Evolutionary conservation across 2,329 filamentous ascomycete species (phyloP).

Genomic region (Fusarium oxysporum): DNA sequence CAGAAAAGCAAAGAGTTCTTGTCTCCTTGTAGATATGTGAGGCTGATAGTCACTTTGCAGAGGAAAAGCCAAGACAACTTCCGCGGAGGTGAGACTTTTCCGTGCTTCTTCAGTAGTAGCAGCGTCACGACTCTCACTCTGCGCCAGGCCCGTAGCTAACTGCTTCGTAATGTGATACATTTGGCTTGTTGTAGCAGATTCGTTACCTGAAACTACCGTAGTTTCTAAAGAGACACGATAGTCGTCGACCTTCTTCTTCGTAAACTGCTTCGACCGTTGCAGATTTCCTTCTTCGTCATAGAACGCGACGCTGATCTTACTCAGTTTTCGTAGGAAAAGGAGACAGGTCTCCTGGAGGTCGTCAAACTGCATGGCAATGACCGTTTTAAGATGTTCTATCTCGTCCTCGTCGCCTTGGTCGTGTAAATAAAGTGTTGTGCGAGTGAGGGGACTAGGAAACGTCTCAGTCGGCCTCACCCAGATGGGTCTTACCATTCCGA

Average conservation of each 20-base stretch:
- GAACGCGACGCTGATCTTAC: slow-evolving; percentile 10
- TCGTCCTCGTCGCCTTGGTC: slow-evolving; percentile 9
- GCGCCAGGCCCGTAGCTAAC: not conserved
- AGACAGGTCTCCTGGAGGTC: slow-evolving; percentile 16
- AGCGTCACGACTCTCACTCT: slow-evolving; percentile 23
- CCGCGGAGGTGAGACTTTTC: not conserved
- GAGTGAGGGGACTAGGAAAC: slow-evolving; percentile 9
- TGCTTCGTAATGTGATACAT: slow-evolving; percentile 29
- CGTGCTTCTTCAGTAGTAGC: not conserved
- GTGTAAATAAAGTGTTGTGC: slow-evolving; percentile 27
- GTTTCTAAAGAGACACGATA: slow-evolving; percentile 15
- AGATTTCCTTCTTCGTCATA: not conserved
- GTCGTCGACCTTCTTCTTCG: slow-evolving; percentile 2
- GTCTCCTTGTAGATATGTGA: not conserved
- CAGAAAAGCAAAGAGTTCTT: slow-evolving; percentile 32
- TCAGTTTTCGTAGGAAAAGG: slow-evolving; percentile 25
- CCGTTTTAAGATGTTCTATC: not conserved
- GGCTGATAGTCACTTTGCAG: not conserved
- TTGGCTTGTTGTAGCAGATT: not conserved
- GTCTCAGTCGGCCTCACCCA: slow-evolving; percentile 5
- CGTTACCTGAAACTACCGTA: not conserved
- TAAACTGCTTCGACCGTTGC: slow-evolving; percentile 7
- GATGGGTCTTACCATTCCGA: slow-evolving; percentile 28
- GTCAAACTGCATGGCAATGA: slow-evolving; percentile 13
- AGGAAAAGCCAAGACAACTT: slow-evolving; percentile 37